Evolutionary conservation across 352 stramenopile genomes (phyloP), one percentile per base, ranked within the genome.

Genomic region (Globisporangium uncinulatum): DNA sequence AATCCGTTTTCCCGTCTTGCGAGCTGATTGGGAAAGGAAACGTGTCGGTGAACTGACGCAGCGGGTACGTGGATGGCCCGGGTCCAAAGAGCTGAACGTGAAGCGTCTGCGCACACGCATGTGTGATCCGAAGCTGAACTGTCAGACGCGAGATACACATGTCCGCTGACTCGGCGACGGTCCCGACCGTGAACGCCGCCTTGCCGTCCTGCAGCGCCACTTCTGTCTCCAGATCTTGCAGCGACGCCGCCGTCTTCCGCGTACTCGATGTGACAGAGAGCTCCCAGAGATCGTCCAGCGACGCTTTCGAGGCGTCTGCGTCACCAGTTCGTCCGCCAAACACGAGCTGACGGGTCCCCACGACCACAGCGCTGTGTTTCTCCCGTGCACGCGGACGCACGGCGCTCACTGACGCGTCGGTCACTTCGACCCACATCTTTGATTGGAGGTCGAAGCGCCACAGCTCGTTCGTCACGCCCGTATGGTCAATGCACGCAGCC

Each of bases 261-360:
- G 74, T 81, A 0, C 51, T 76, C 0, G 81, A 87, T 0, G 74
- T 76, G 19, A 82, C 58, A 1, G 72, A 78, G 20, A 89, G 65
- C 31, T 85, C 74, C 81, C 81, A 91, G 21, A 92, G 59, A 71
- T 87, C 80, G 43, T 76, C 74, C 10, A 83, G 52, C 15, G 72
- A 65, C 49, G 39, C 59, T 41, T 59, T 73, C 19, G 55, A 32
- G 42, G 69, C 66, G 51, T 59, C 57, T 1, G 45, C 20, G 20
- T 72, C 62, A 6, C 63, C 67, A 20, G 70, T 65, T 0, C 70
- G 67, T 8, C 81, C 81, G 49, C 76, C 79, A 59, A 89, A 89
- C 3, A 92, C 54, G 24, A 92, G 61, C 48, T 89, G 50, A 9
- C 76, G 70, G 39, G 54, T 63, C 8, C 57, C 66, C 4, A 92